A percentile compares a stretch with the other conserved stretches of the same genome.
Evolutionary conservation across 192 early-diverging fungal species (phyloP).

Genomic region (Entophlyctis luteolus): DNA sequence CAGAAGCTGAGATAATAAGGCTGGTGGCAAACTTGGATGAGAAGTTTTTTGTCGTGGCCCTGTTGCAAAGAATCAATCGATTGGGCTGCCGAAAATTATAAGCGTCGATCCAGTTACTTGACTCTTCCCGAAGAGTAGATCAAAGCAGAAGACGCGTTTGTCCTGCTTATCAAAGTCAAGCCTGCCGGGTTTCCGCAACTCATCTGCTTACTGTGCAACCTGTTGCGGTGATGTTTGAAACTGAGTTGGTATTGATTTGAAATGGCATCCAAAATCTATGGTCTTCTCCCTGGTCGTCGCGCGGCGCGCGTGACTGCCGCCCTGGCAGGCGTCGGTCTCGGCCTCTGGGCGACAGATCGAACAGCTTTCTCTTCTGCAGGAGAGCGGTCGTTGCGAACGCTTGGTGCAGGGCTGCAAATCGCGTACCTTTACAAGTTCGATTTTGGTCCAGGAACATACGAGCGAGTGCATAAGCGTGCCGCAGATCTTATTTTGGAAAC

Average conservation of each 20-base stretch:
- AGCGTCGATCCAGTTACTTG: too few relatives aligned
- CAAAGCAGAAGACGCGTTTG: constrained; percentile 66
- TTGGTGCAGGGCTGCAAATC: not conserved
- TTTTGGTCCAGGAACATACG: constrained; percentile 46
- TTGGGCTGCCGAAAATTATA: too few relatives aligned
- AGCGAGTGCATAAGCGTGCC: constrained; percentile 66
- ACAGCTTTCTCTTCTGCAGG: not conserved
- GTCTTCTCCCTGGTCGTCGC: too few relatives aligned
- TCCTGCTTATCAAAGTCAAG: constrained; percentile 63
- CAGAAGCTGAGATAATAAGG: constrained; percentile 66
- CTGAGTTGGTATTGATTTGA: constrained; percentile 64
- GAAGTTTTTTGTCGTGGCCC: constrained; percentile 56
- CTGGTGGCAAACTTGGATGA: constrained; percentile 65
- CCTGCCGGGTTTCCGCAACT: not conserved
- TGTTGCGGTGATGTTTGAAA: constrained; percentile 56
- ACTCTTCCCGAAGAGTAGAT: too few relatives aligned
- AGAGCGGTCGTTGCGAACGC: not conserved
- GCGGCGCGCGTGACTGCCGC: not conserved
- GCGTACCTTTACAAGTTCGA: not conserved
- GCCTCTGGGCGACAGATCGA: not conserved
- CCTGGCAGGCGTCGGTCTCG: not conserved
- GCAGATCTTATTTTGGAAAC: constrained; percentile 69
- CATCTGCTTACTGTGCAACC: too few relatives aligned
- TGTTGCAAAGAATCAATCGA: too few relatives aligned
- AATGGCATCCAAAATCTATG: constrained; percentile 30